These are phyloP conservation scores for Globisporangium echinulatum DNA, from an alignment of 352 stramenopile species.

Conservation along the genomic window DNA sequence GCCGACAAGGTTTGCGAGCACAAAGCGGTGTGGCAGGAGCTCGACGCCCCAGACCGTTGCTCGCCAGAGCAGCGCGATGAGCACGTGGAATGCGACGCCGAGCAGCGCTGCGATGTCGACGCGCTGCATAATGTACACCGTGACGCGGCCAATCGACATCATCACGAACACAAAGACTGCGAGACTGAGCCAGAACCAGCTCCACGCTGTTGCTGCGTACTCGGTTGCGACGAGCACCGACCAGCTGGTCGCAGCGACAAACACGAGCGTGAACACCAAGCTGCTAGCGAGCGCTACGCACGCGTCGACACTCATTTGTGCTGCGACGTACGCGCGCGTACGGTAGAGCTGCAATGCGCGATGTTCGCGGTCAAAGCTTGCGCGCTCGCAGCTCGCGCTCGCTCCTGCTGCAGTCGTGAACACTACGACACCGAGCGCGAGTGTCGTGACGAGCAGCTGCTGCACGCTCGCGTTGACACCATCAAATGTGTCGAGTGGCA, in stretches of 20 bases:
- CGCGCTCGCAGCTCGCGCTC: conserved; percentile 72
- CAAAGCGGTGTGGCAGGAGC: conserved; percentile 10
- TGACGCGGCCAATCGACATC: conserved; percentile 5
- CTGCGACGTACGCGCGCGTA: conserved; percentile 36
- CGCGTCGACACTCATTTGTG: conserved; percentile 55
- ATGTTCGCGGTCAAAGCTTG: conserved; percentile 13
- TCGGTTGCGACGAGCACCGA: not conserved
- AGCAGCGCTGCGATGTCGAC: conserved; percentile 9
- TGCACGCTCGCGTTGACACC: conserved; percentile 25
- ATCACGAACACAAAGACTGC: conserved; percentile 11
- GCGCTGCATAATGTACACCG: conserved; percentile 8
- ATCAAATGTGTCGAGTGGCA: conserved; percentile 17
- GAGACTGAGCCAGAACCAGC: conserved; percentile 15
- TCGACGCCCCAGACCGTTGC: conserved; percentile 5
- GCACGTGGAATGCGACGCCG: conserved; percentile 2
- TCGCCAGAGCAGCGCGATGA: conserved; percentile 13
- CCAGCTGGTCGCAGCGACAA: conserved; percentile 22
- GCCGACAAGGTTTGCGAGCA: conserved; percentile 11
- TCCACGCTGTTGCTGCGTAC: conserved; percentile 4
- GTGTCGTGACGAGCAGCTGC: conserved; percentile 60
- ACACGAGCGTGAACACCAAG: conserved; percentile 17
- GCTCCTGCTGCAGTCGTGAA: conserved; percentile 58
- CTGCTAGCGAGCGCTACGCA: conserved; percentile 12
- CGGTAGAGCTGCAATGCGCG: conserved; percentile 66
- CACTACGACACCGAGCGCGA: conserved; percentile 58